Percentiles rank a stretch among this genome's conserved stretches.
Conservation (phyloP, 306 rosid genomes). For the Pueraria montana region DNA sequence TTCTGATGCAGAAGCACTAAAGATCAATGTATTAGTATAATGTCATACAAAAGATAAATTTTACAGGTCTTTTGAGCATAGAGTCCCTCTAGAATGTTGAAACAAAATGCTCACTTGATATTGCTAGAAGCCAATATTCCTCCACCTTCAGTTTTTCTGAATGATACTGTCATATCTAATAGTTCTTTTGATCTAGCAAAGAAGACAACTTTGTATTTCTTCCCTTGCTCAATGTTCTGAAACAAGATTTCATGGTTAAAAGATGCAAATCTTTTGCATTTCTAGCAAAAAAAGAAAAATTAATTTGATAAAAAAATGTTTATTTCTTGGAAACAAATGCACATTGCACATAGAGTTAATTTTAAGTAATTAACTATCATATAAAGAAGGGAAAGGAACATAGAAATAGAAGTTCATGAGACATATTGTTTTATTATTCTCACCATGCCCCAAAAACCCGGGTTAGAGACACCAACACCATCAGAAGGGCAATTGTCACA, state of each 20-base stretch:
- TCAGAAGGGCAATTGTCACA: slow-evolving; percentile 48
- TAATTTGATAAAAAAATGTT: slow-evolving; percentile 6
- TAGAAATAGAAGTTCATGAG: neutral
- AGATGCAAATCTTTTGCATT: neutral
- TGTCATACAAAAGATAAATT: neutral
- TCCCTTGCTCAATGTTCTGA: slow-evolving; percentile 77
- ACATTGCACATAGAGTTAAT: neutral
- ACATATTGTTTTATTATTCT: slow-evolving; percentile 13
- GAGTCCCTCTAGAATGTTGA: neutral
- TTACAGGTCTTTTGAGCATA: neutral
- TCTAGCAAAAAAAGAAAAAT: neutral
- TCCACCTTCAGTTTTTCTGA: slow-evolving; percentile 57
- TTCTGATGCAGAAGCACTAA: slow-evolving; percentile 60
- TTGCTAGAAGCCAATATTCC: slow-evolving; percentile 58
- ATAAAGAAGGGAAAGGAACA: neutral
- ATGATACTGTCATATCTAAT: slow-evolving; percentile 62
- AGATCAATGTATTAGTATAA: slow-evolving; percentile 5
- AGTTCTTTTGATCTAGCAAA: slow-evolving; percentile 63
- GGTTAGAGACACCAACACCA: slow-evolving; percentile 82
- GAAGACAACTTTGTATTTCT: slow-evolving; percentile 64
- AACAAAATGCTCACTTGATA: slow-evolving; percentile 58
- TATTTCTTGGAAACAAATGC: neutral
- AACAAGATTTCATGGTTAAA: slow-evolving; percentile 16
- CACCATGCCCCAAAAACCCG: slow-evolving; percentile 91
- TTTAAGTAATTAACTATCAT: neutral